Percentiles rank a stretch among this genome's conserved stretches.
phyloP scores from a whole-genome alignment of 1,284 basidiomycete genomes.

The Ceratobasidium papillatum region DNA sequence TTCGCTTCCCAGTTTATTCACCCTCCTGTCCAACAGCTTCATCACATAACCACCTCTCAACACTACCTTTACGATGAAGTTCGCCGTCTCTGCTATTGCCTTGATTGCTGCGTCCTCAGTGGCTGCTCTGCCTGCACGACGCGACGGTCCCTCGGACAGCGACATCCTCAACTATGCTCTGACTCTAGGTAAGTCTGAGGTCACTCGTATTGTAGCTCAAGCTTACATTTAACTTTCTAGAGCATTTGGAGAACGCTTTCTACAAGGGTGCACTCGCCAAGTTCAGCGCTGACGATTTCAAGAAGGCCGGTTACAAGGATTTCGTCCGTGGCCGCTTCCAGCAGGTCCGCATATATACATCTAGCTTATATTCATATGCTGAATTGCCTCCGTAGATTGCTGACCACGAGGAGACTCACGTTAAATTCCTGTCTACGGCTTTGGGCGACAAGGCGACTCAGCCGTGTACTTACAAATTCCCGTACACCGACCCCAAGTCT shows the following conservation, averaged over 20 bases:
- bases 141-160: conserved; percentile 48
- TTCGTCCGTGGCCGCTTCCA: conserved; percentile 61
- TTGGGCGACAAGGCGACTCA: conserved; percentile 63
- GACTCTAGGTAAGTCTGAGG: conserved; percentile 55
- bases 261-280: conserved; percentile 59
- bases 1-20: no score
- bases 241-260: conserved; percentile 74
- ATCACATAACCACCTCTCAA: no score
- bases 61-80: conserved; percentile 29
- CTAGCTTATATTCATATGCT: not conserved
- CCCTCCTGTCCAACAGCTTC: no score
- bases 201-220: no score
- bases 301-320: conserved; percentile 59
- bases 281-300: conserved; percentile 62
- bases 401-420: conserved; percentile 66
- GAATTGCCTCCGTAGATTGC: conserved; percentile 60
- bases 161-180: conserved; percentile 63
- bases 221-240: no score
- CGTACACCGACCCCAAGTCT: conserved; percentile 59
- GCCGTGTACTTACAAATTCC: conserved; percentile 68
- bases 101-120: conserved; percentile 47
- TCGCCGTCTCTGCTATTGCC: conserved; percentile 41
- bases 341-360: conserved; percentile 33
- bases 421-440: conserved; percentile 58
- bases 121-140: conserved; percentile 46